Evolutionary conservation across 2,329 filamentous ascomycete genomes (phyloP).

Genomic region (Colletotrichum echinochloae): DNA sequence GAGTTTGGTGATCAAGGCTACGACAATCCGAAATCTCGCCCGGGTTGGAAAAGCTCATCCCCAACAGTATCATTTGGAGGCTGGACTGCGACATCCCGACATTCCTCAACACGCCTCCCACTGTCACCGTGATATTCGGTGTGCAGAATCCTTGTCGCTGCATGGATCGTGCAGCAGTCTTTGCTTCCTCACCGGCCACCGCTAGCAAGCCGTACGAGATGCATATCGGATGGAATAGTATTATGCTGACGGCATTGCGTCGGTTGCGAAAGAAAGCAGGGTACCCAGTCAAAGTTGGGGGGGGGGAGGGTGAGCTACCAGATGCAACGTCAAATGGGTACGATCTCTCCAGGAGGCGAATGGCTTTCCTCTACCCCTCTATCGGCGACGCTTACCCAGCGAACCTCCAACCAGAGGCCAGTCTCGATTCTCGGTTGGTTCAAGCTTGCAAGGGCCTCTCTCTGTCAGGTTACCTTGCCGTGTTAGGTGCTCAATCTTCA

Average conservation of each 20-base stretch:
- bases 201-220: slow-evolving; percentile 20
- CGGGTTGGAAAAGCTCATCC: neutral
- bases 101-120: slow-evolving; percentile 4
- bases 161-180: slow-evolving; percentile 15
- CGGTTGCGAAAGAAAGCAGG: slow-evolving; percentile 3
- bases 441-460: slow-evolving; percentile 12
- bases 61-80: neutral
- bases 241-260: slow-evolving; percentile 29
- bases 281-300: neutral
- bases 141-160: slow-evolving; percentile 17
- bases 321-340: slow-evolving; percentile 16
- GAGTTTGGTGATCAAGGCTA: no score
- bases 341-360: neutral
- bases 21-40: neutral
- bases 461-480: slow-evolving; percentile 12
- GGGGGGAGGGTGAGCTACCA: neutral
- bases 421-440: slow-evolving; percentile 10
- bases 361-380: neutral
- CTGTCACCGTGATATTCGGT: slow-evolving; percentile 35
- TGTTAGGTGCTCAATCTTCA: slow-evolving; percentile 37
- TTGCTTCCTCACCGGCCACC: slow-evolving; percentile 27
- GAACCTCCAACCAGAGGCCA: slow-evolving; percentile 14
- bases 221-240: slow-evolving; percentile 29
- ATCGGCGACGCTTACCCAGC: neutral
- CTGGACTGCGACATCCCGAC: neutral